Evolutionary conservation across 2,329 filamentous ascomycete genomes (phyloP), one percentile per base, ranked within the genome.

Genomic region (Pseudocercospora eumusae): DNA sequence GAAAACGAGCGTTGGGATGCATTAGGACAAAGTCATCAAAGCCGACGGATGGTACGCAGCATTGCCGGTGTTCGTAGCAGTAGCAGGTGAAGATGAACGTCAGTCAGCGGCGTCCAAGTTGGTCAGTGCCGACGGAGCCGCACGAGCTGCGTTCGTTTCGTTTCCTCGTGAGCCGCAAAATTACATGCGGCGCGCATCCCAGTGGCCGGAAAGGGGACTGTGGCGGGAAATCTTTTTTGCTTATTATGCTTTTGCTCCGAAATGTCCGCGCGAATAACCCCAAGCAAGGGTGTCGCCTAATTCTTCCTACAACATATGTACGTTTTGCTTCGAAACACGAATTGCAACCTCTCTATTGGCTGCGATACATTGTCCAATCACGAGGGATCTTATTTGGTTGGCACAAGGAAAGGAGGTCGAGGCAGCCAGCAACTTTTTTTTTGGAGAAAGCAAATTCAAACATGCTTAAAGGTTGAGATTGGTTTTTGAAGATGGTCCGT

Each of bases 11-110:
- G 49, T 27, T 28, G 23, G 49, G 7, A 52, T 27, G 25, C 49
- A 52, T 52, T 52, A 31, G 27, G 49, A 52, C 49, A 8, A 25
- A 31, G 23, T 27, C 49, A 31, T 52, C 49, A 52, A 11, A 18
- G n/a, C 15, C 27, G 49, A 21, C 7, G 23, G 25, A 25, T 52
- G 49, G 21, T 47, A 23, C 23, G 44, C 49, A 31, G 49, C 49
- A 52, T 52, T 31, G 25, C 49, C n/a, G 25, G 27, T 28, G 49
- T 31, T 13, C n/a, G n/a, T n/a, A n/a, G n/a, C n/a, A n/a, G 49
- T 52, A 28, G 23, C 21, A 25, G n/a, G 49, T 52, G 49, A 52
- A 25, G 23, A 52, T 18, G 49, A 52, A 31, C 36, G 36, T 40
- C 0, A 7, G 36, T n/a, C 36, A n/a, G 36, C 36, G 36, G 36